Conservation (phyloP, 768 basidiomycete species). For the Mycena floridula region DNA sequence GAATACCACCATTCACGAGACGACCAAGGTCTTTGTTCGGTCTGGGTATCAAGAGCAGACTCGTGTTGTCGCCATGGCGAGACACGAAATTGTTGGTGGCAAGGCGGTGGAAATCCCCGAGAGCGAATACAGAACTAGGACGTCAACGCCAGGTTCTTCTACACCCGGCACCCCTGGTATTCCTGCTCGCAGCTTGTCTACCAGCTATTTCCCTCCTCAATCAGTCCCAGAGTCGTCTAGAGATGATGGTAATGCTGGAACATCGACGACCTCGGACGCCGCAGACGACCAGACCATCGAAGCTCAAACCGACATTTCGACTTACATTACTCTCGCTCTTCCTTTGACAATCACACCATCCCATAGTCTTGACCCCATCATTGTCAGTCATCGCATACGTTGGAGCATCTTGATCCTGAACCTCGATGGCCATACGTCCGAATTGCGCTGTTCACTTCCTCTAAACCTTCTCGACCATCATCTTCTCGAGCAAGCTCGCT, state of each 20-base stretch:
- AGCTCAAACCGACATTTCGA: constrained; percentile 45
- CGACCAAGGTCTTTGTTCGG: constrained; percentile 53
- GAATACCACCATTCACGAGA: constrained; percentile 67
- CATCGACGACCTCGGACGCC: constrained; percentile 2
- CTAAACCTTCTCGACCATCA: constrained; percentile 74
- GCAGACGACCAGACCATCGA: constrained; percentile 17
- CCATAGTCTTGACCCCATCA: constrained; percentile 70
- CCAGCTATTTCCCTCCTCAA: constrained; percentile 5
- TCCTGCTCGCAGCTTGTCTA: constrained; percentile 1
- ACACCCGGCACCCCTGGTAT: constrained; percentile 7
- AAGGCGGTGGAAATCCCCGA: constrained; percentile 35
- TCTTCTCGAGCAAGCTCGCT: constrained; percentile 69
- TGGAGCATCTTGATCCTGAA: constrained; percentile 81
- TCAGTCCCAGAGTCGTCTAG: constrained; percentile 2
- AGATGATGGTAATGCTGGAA: neutral
- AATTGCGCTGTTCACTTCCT: constrained; percentile 91
- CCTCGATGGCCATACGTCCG: constrained; percentile 86
- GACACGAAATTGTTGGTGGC: constrained; percentile 65
- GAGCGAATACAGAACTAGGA: neutral
- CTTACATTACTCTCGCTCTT: constrained; percentile 53
- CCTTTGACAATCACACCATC: constrained; percentile 63
- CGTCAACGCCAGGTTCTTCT: constrained; percentile 1
- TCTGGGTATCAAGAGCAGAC: constrained; percentile 54
- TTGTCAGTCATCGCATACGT: constrained; percentile 70
- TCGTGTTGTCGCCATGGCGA: constrained; percentile 51